phyloP scores from a whole-genome alignment of 805 yeast species.

The Pichia paraexigua region DNA sequence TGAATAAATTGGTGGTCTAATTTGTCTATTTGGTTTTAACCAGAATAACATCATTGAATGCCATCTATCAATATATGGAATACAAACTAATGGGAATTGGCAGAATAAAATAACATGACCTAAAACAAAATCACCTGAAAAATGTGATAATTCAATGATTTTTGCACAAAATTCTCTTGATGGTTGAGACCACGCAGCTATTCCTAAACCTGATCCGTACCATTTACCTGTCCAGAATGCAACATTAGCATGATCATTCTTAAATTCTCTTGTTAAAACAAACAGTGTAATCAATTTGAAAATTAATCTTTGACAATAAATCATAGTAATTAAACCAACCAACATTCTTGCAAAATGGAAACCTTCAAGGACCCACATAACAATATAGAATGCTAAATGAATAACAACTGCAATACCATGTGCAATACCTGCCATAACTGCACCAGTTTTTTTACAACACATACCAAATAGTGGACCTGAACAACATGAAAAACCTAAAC shows the following conservation, averaged over 20 bases:
- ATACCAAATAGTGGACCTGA: conserved; percentile 92
- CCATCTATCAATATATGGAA: conserved; percentile 93
- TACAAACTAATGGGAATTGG: conserved; percentile 77
- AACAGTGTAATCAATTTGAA: conserved; percentile 76
- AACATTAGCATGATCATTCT: conserved; percentile 89
- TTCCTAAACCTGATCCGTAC: conserved; percentile 92
- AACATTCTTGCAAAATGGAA: conserved; percentile 83
- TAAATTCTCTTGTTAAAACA: conserved; percentile 88
- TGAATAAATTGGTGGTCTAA: conserved; percentile 96
- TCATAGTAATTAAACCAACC: conserved; percentile 75
- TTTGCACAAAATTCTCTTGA: conserved; percentile 92
- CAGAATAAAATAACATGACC: conserved; percentile 84
- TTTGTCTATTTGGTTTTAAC: conserved; percentile 95
- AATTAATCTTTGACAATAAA: conserved; percentile 79
- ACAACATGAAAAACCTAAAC: conserved; percentile 86
- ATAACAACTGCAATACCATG: conserved; percentile 90
- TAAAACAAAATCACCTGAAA: conserved; percentile 91
- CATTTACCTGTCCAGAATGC: conserved; percentile 99
- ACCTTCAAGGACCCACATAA: conserved; percentile 95
- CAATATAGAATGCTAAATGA: conserved; percentile 81
- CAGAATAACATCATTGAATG: conserved; percentile 98
- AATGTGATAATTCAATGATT: conserved; percentile 87
- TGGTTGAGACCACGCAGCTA: conserved; percentile 93
- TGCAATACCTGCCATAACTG: conserved; percentile 91
- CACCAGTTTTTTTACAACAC: conserved; percentile 96